Percentiles rank a stretch among this genome's conserved stretches.
phyloP scores from a whole-genome alignment of 805 yeast genomes.

The Teunomyces gatunensis region DNA sequence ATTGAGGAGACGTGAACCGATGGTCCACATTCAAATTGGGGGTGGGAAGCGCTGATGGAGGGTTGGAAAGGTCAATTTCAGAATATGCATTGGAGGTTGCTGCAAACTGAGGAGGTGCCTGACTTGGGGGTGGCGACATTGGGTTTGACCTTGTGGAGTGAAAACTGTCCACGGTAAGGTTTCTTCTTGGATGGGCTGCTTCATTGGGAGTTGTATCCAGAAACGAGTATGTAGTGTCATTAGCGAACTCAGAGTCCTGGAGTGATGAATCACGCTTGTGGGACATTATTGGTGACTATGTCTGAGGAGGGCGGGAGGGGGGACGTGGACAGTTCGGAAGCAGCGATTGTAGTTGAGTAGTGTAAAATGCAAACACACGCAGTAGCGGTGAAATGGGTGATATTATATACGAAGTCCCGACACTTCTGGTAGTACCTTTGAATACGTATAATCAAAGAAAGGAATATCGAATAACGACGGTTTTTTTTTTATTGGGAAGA shows the following conservation, averaged over 20 bases:
- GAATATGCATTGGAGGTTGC: neutral
- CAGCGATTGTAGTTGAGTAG: neutral
- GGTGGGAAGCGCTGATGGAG: conserved; percentile 21
- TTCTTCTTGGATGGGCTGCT: neutral
- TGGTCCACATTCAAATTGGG: conserved; percentile 20
- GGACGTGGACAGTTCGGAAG: neutral
- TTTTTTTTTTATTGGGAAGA: neutral
- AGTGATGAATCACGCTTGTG: neutral
- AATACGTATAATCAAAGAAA: neutral
- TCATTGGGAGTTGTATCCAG: neutral
- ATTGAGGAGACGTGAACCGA: conserved; percentile 5
- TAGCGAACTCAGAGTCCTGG: conserved; percentile 1
- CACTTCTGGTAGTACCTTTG: neutral
- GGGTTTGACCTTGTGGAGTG: neutral
- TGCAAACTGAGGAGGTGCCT: conserved; percentile 3
- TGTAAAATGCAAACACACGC: neutral
- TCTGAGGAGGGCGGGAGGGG: neutral
- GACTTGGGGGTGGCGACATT: conserved; percentile 1
- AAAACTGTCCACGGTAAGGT: neutral
- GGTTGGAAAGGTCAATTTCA: conserved; percentile 11
- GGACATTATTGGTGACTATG: neutral
- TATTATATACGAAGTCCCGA: neutral
- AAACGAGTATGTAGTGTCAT: neutral
- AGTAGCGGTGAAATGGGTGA: neutral
- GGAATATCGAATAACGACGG: neutral